Base-by-base conservation (phyloP, 2,329 filamentous ascomycete species). In the Leptographium radiaticola region DNA sequence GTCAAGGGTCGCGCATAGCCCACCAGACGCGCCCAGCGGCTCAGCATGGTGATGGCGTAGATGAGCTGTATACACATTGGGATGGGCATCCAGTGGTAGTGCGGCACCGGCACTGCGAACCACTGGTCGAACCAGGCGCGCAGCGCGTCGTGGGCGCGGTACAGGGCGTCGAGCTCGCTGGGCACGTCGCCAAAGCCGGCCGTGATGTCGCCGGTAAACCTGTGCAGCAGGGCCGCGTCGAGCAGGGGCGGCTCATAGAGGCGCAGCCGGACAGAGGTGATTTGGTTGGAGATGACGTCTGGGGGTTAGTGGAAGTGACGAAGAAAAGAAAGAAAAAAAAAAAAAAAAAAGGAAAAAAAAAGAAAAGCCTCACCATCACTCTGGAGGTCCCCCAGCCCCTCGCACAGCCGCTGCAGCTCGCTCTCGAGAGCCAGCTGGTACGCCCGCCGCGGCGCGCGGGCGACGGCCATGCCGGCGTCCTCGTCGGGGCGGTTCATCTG, bases 91-190 rank as follows among this genome's bases (percentile, higher is more conserved):
- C 69, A 66, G 54, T 72, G 71, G 53, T 74, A 76, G 4, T 67
- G 63, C 0, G 63, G 58, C 0, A 70, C 63, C 0, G 76, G 71
- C 0, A 80, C 62, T 0, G 66, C 61, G 2, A 74, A 65, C 68
- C 75, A 76, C 40, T 66, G 65, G 2, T 76, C 70, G 49, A 80
- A 78, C 65, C 74, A 80, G 0, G 63, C 62, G 40, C 69, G 71
- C 0, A 79, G 60, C 1, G 76, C 72, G 16, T 67, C 64, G 46
- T 73, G 71, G 5, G 74, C 73, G 30, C 71, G 70, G 57, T 74
- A 76, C 11, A 81, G 71, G 4, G 71, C 65, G 54, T 79, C 74
- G 2, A 79, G 66, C 0, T 71, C 68, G 0, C 72, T 71, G 0
- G 71, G 63, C 1, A 34, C 50, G 66, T 40, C 33, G n/a, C 55